Evolutionary conservation across 805 yeast species (phyloP), one percentile per base, ranked within the genome.

Genomic region (Monosporozyma aquatica): DNA sequence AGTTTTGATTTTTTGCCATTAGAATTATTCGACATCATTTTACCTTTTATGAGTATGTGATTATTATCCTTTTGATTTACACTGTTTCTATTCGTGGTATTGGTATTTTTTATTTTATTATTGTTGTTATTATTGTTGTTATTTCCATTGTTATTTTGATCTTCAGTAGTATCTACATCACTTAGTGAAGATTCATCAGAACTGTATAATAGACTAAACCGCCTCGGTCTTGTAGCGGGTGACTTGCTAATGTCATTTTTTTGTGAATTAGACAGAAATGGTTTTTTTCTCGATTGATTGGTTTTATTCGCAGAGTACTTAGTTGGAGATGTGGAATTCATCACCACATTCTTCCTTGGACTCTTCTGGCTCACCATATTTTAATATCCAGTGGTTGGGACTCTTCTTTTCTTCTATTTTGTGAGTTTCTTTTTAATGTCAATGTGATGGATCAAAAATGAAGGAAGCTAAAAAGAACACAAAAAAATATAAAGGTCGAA

Each of bases 151-250:
- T 29, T 29, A 29, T 7, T 5, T 29, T 21, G 9, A 29, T 29
- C 21, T 29, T 41, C 44, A 11, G 33, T 47, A 5, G 59, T 64
- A n/a, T 53, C 61, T 24, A 61, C 58, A 7, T 66, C 69, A 44
- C 70, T 66, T 18, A 65, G 42, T 7, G 68, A 63, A 8, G 70
- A 65, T 37, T 57, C 62, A 18, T 32, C 35, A 18, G 69, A 69
- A n/a, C 72, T 68, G 43, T 69, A 70, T 10, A 70, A 55, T 21
- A 70, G 51, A 48, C 72, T 66, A 47, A 70, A 70, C 47, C 68
- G 58, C 54, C 73, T 64, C 37, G 67, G 69, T 43, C 63, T 56
- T 23, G 36, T 47, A n/a, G n/a, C n/a, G n/a, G n/a, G n/a, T n/a
- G n/a, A n/a, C n/a, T n/a, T n/a, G n/a, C n/a, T n/a, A n/a, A n/a